Percentiles rank a stretch among this genome's conserved stretches.
Evolutionary conservation across 805 yeast species (phyloP).

Genomic region (Starmerella vaccinii): DNA sequence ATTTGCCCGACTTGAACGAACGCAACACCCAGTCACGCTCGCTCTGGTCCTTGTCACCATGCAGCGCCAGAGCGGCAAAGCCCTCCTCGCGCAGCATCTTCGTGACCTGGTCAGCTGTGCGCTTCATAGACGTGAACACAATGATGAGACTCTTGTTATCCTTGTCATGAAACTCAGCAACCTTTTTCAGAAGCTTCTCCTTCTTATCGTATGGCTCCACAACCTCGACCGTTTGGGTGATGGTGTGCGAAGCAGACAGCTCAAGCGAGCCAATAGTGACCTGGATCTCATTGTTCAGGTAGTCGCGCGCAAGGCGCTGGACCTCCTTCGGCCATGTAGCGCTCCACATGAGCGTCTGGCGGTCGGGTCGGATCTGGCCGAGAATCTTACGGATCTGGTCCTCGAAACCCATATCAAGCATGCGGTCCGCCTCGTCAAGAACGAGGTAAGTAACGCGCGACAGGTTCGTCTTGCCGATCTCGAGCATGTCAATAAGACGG

Average conservation of each 20-base stretch:
- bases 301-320: slow-evolving; percentile 83
- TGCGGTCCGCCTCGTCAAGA: slow-evolving; percentile 98
- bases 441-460: slow-evolving; percentile 95
- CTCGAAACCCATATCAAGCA: slow-evolving; percentile 99
- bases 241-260: slow-evolving; percentile 91
- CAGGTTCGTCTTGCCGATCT: slow-evolving; percentile 85
- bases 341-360: slow-evolving; percentile 99
- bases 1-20: slow-evolving; percentile 84
- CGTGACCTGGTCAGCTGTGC: slow-evolving; percentile 94
- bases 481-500: slow-evolving; percentile 95
- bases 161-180: slow-evolving; percentile 61
- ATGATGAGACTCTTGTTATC: slow-evolving; percentile 62
- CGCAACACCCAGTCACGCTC: slow-evolving; percentile 98
- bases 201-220: slow-evolving; percentile 87
- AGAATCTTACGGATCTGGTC: slow-evolving; percentile 98
- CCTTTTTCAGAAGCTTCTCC: slow-evolving; percentile 74
- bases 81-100: slow-evolving; percentile 88
- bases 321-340: slow-evolving; percentile 99
- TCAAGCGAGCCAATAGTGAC: slow-evolving; percentile 94
- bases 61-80: slow-evolving; percentile 97
- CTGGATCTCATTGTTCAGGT: slow-evolving; percentile 85
- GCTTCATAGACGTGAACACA: slow-evolving; percentile 92
- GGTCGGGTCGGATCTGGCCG: slow-evolving; percentile 96
- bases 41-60: slow-evolving; percentile 94
- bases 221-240: slow-evolving; percentile 87